These are phyloP conservation scores for Nakaseomyces nivariensis DNA, from an alignment of 1,139 yeast species.

Conservation along the genomic window DNA sequence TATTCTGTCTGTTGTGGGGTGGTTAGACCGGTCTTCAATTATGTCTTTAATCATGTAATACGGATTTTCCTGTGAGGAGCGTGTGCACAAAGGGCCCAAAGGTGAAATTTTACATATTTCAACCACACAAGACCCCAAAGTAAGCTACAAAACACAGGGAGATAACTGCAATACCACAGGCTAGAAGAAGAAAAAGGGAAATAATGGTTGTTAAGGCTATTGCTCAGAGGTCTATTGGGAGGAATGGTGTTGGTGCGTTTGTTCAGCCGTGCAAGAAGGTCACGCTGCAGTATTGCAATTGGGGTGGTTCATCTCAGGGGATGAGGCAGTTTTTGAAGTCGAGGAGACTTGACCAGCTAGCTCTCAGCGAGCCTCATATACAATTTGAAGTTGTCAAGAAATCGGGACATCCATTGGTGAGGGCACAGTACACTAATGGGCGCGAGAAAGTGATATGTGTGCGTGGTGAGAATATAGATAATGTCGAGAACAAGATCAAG, in stretches of 20 bases:
- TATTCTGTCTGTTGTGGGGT: too few relatives aligned
- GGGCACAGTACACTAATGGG: slow-evolving; percentile 50
- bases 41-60: too few relatives aligned
- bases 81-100: too few relatives aligned
- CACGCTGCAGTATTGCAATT: slow-evolving; percentile 72
- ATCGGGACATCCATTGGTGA: slow-evolving; percentile 74
- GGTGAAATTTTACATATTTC: too few relatives aligned
- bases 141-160: too few relatives aligned
- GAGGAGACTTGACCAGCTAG: slow-evolving; percentile 47
- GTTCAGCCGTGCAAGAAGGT: slow-evolving; percentile 55
- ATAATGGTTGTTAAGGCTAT: slow-evolving; percentile 37
- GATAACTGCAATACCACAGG: too few relatives aligned
- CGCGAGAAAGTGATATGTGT: slow-evolving; percentile 50
- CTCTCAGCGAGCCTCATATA: slow-evolving; percentile 50
- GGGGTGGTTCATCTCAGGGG: slow-evolving; percentile 93
- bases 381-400: slow-evolving; percentile 62
- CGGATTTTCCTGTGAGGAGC: too few relatives aligned
- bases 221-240: slow-evolving; percentile 44
- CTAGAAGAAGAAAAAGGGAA: too few relatives aligned
- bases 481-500: slow-evolving; percentile 45
- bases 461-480: slow-evolving; percentile 44
- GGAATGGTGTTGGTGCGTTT: slow-evolving; percentile 78
- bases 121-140: too few relatives aligned
- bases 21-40: too few relatives aligned
- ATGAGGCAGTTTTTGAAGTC: slow-evolving; percentile 52